Conservation (phyloP, 2,329 filamentous ascomycete genomes). For the Cephalotrichum gorgonifer region DNA sequence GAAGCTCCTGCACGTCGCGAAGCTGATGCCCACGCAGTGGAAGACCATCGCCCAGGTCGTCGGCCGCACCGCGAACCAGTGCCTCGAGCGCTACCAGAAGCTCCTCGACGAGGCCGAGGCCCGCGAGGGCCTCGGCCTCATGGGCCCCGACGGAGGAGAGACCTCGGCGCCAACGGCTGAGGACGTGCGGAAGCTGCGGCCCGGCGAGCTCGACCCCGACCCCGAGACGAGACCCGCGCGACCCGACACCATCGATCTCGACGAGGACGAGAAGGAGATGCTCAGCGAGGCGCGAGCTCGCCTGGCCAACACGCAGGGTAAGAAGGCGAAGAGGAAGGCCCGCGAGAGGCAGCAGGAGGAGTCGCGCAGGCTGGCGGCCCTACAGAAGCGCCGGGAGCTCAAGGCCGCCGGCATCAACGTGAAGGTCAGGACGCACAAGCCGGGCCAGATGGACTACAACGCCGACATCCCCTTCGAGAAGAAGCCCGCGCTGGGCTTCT, state of each 20-base stretch:
- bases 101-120: slow-evolving; percentile 92
- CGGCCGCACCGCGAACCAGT: slow-evolving; percentile 92
- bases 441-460: slow-evolving; percentile 99
- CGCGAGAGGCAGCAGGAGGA: slow-evolving; percentile 92
- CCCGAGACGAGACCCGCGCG: slow-evolving; percentile 92
- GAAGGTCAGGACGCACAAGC: slow-evolving; percentile 83
- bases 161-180: slow-evolving; percentile 81
- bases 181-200: slow-evolving; percentile 77
- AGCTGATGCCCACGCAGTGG: slow-evolving; percentile 99
- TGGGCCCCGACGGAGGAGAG: slow-evolving; percentile 79
- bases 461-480: slow-evolving; percentile 98
- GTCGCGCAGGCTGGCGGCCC: slow-evolving; percentile 74
- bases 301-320: slow-evolving; percentile 94
- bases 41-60: slow-evolving; percentile 95
- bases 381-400: slow-evolving; percentile 92
- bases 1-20: slow-evolving; percentile 89
- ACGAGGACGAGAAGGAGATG: slow-evolving; percentile 99
- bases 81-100: slow-evolving; percentile 92
- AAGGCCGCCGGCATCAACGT: slow-evolving; percentile 98
- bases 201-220: slow-evolving; percentile 93
- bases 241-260: slow-evolving; percentile 93
- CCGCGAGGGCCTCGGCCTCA: slow-evolving; percentile 74
- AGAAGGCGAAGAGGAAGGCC: slow-evolving; percentile 97
- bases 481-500: slow-evolving; percentile 78
- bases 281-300: slow-evolving; percentile 92